Conservation (phyloP, 2,329 filamentous ascomycete genomes). For the Chaetomium sp. region DNA sequence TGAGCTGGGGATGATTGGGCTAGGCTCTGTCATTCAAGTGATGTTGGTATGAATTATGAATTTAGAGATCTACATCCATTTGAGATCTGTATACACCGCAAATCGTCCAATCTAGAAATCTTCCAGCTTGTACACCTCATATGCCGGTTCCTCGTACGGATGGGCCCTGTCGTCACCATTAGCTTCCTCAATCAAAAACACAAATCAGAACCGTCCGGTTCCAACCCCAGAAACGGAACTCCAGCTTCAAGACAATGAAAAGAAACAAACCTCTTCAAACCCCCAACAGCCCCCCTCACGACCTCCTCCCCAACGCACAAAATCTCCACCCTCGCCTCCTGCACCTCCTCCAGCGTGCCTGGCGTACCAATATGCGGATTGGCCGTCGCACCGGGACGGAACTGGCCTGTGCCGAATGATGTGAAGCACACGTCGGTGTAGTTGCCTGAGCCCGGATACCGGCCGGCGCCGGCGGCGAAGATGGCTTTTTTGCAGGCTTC, state of each 20-base stretch:
- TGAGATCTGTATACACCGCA: no score
- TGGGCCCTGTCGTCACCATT: conserved; percentile 34
- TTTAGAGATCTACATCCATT: no score
- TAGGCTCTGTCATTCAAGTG: no score
- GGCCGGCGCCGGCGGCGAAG: conserved; percentile 52
- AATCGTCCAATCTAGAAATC: conserved; percentile 32
- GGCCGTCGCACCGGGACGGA: conserved; percentile 54
- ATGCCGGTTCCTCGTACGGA: conserved; percentile 47
- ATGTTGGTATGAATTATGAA: no score
- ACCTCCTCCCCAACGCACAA: conserved; percentile 54
- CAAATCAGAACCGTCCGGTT: no score
- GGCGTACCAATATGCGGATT: conserved; percentile 57
- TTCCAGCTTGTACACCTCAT: conserved; percentile 43
- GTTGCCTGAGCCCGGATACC: conserved; percentile 42
- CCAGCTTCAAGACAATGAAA: background rate
- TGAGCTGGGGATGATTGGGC: no score
- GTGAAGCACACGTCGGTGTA: conserved; percentile 52
- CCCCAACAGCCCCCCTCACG: conserved; percentile 50
- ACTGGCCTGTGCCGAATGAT: conserved; percentile 54
- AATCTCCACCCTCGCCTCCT: conserved; percentile 58
- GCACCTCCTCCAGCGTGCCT: conserved; percentile 51
- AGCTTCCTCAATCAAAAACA: conserved; percentile 3
- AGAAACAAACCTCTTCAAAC: conserved; percentile 55
- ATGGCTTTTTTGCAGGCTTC: conserved; percentile 48
- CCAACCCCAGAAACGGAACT: no score